Percentiles rank a stretch among this genome's conserved stretches.
Conservation (phyloP, 495 filamentous ascomycete genomes). For the Hypoxylon trugodes region DNA sequence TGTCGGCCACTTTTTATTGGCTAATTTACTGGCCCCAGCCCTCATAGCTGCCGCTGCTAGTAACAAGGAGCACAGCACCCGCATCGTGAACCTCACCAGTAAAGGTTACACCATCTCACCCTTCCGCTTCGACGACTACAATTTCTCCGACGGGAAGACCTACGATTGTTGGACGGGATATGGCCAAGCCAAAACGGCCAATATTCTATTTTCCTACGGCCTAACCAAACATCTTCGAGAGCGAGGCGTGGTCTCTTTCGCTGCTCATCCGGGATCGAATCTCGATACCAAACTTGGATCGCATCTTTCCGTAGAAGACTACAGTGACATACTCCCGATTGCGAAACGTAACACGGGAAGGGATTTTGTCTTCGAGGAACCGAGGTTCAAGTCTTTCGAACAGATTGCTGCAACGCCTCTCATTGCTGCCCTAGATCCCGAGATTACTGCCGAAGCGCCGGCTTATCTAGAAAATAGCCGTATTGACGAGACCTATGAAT, state of each 20-base stretch:
- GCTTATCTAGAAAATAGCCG: conserved; percentile 49
- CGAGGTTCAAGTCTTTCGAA: conserved; percentile 5
- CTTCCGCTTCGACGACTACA: conserved; percentile 60
- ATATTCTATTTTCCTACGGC: conserved; percentile 63
- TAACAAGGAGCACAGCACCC: conserved; percentile 1
- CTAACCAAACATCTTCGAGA: conserved; percentile 52
- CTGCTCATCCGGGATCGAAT: conserved; percentile 56
- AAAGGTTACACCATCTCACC: conserved; percentile 50
- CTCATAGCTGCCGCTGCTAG: neutral
- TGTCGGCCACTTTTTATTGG: neutral
- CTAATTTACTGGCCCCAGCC: neutral
- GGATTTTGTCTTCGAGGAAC: neutral
- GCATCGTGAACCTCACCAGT: conserved; percentile 54
- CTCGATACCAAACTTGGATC: conserved; percentile 39
- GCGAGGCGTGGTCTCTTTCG: conserved; percentile 43
- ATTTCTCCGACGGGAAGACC: conserved; percentile 50
- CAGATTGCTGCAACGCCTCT: conserved; percentile 21
- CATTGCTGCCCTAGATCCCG: conserved; percentile 37
- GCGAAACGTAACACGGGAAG: conserved; percentile 46
- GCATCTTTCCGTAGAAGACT: conserved; percentile 30
- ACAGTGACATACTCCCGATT: conserved; percentile 28
- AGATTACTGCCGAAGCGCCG: conserved; percentile 29
- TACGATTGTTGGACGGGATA: conserved; percentile 60
- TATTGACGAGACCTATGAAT: conserved; percentile 33
- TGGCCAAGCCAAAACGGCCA: conserved; percentile 68